Evolutionary conservation across 2,329 filamentous ascomycete genomes (phyloP).

Genomic region (Knufia fluminis): DNA sequence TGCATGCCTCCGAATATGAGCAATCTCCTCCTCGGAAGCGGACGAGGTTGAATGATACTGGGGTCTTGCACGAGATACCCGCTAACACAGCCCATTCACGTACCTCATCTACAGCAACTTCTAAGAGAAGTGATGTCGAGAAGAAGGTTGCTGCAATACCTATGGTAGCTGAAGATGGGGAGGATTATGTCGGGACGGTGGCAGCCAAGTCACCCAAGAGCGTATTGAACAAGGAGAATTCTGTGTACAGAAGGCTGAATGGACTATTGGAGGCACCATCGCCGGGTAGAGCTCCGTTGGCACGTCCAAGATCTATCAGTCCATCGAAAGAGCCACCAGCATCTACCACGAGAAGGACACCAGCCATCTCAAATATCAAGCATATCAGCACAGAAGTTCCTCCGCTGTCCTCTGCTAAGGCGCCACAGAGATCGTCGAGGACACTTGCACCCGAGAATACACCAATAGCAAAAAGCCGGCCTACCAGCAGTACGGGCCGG

Average conservation of each 20-base stretch:
- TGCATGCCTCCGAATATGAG: not conserved
- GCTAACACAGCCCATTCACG: not conserved
- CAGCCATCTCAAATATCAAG: not conserved
- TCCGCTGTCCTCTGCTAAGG: not conserved
- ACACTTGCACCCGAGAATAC: not conserved
- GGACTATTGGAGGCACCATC: slow-evolving; percentile 11
- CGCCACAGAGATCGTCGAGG: not conserved
- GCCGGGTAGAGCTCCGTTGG: slow-evolving; percentile 2
- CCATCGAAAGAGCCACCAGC: not conserved
- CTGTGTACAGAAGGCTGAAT: slow-evolving; percentile 12
- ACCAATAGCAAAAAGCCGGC: not conserved
- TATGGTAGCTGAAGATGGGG: slow-evolving; percentile 43
- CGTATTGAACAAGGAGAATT: slow-evolving; percentile 12
- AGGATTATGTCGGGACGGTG: slow-evolving; percentile 18
- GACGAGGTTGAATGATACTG: not conserved
- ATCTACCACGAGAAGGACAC: not conserved
- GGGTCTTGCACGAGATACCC: not conserved
- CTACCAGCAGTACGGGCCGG: not conserved
- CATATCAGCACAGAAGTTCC: not conserved
- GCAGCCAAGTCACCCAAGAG: slow-evolving; percentile 9
- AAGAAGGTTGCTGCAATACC: slow-evolving; percentile 29
- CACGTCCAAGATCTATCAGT: not conserved
- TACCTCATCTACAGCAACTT: not conserved
- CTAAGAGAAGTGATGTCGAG: not conserved
- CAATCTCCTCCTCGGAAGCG: slow-evolving; percentile 6